Base-by-base conservation (phyloP, 768 basidiomycete genomes). In the Lactarius trivialis region DNA sequence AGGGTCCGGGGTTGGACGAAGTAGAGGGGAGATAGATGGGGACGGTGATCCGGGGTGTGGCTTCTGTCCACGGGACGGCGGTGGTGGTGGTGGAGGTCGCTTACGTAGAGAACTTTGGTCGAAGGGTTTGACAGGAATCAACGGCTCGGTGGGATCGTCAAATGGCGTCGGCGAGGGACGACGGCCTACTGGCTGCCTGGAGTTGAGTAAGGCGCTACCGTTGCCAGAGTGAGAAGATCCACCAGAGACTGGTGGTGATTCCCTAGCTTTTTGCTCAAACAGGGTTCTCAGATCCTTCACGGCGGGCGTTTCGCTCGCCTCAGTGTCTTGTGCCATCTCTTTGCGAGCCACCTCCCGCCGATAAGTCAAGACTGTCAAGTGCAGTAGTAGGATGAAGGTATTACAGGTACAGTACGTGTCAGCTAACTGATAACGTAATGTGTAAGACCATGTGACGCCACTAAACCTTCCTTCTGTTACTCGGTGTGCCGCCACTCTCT, bases 11-110 rank as follows among this genome's bases (percentile, higher is more conserved):
- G 58, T 56, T 6, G 58, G 51, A 7, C 26, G 54, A 26, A 51
- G 58, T 51, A 39, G 58, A 51, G 63, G 58, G 21, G 63, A 56
- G 17, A 45, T n/a, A 4, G 63, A 64, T 17, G 63, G 58, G 28
- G 63, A 60, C 30, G 63, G 58, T 7, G 63, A 64, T n/a, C 58
- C 58, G 21, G 55, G n/a, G 37, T 55, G 63, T 51, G 36, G 63
- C 26, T 64, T 64, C 37, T 17, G 39, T 43, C 48, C 58, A 6
- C 63, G 63, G 15, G 58, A 64, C 11, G 63, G 58, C 15, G 58
- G 63, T 1, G 63, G 63, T 11, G 50, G 50, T 0, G 63, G 63
- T 0, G 63, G 61, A 3, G 61, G 63, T 24, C 63, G 63, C 33
- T 64, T 64, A 37, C 63, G 63, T 19, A 59, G 36, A 41, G 62